Evolutionary conservation across 2,329 filamentous ascomycete genomes (phyloP), one percentile per base, ranked within the genome.

Genomic region (Kalaharituber pfeilii): DNA sequence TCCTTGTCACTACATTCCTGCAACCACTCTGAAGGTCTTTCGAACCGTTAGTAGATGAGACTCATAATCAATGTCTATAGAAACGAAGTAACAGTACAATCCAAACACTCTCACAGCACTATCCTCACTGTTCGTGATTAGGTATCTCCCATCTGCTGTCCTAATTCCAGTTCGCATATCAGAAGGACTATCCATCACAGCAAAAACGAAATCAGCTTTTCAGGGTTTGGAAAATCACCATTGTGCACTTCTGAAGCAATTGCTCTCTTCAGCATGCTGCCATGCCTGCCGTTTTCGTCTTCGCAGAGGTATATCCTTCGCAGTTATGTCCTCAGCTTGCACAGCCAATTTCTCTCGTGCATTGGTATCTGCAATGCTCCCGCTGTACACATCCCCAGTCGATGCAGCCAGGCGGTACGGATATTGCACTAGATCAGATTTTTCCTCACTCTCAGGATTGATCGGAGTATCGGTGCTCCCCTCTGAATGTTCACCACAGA

Each of bases 341-440:
- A 13, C 15, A 20, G n/a, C 25, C 42, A 47, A 22, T 22, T 47
- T 18, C 33, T 39, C 42, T 20, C 42, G 5, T 13, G 42, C 42
- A 47, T 47, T 47, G 1, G 18, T 47, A 15, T 24, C 42, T 13
- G n/a, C 5, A 4, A 47, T 22, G 25, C 42, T 47, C 42, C 42
- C 42, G 25, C 24, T 18, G 25, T 47, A 56, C 47, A 18, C 9
- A 2, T 25, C 25, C 24, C 42, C 25, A 4, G 27, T 54, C 42
- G 18, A 15, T 20, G 24, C 27, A 24, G 22, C 36, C 24, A 33
- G 51, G 52, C 50, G n/a, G 52, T 28, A 51, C 5, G 15, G 9
- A 26, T 27, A 24, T 54, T n/a, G n/a, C n/a, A n/a, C n/a, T n/a
- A 78, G 75, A 69, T 80, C 44, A 67, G 69, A 57, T 79, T 74